These are phyloP conservation scores for Boletus sp. DNA, from an alignment of 768 basidiomycete genomes.

Conservation along the genomic window DNA sequence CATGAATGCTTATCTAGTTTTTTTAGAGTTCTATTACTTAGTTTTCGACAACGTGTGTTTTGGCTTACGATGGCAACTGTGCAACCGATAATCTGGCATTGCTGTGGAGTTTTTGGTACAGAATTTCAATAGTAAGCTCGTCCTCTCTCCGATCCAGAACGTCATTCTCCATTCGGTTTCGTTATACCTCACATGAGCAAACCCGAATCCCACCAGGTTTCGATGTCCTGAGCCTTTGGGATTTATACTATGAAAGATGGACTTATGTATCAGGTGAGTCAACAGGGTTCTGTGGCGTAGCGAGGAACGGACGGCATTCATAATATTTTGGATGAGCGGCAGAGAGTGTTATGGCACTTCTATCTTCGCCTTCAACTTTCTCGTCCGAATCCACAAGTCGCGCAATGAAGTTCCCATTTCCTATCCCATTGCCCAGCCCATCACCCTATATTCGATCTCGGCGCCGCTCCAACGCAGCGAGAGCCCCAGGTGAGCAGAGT, in stretches of 20 bases:
- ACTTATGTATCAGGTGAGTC: conserved; percentile 9
- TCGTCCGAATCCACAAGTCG: not conserved
- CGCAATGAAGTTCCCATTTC: not conserved
- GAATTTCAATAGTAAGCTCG: not conserved
- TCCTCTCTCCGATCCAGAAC: not conserved
- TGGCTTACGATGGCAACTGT: not conserved
- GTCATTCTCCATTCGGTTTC: not conserved
- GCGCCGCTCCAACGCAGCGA: not conserved
- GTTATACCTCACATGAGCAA: not conserved
- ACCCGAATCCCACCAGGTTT: not conserved
- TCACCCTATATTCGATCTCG: not conserved
- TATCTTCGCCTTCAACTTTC: not conserved
- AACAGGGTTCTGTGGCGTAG: conserved; percentile 23
- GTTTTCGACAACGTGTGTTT: not conserved
- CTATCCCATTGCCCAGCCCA: not conserved
- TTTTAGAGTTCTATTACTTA: conserved; percentile 12
- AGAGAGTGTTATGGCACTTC: not conserved
- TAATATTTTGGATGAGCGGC: not conserved
- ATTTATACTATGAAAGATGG: not conserved
- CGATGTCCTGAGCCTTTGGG: not conserved
- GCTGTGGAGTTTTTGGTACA: not conserved
- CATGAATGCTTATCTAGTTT: not conserved
- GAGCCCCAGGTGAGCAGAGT: not conserved
- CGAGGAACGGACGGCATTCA: conserved; percentile 7
- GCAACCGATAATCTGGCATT: conserved; percentile 3